Base-by-base conservation (phyloP, 2,329 filamentous ascomycete species). In the Albifimbria verrucaria region DNA sequence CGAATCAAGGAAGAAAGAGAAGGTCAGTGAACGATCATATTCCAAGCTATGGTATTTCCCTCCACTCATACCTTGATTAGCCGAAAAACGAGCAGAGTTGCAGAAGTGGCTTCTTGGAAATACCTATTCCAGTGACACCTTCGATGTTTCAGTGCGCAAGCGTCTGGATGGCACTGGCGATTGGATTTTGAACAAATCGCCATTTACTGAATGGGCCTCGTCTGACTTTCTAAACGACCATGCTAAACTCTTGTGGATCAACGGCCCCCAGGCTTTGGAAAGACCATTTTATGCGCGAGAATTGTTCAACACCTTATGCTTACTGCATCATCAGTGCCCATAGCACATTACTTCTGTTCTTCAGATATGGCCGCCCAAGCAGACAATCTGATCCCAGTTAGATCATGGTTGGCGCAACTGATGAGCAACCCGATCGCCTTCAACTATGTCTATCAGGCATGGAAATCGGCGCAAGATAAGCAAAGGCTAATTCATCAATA, bases 211-310 rank as follows among this genome's bases (percentile, higher is more conserved):
- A 32, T 32, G 26, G 26, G 15, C 7, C 9, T 32, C 26, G 7
- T 7, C 7, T 9, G 26, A 32, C 7, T 32, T 32, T 15, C 15
- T 15, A 7, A 15, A 15, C 26, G 9, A 32, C 7, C 26, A 36
- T 5, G 17, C 57, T 1, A 62, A 59, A 10, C 0, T 68, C 2
- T 52, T 72, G 0, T 72, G 70, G 69, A 60, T 71, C 55, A 66
- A 36, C 67, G 66, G 1, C 55, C 57, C 17, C 50, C 58, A 1
- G 62, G 68, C 0, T 70, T 65, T 36, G 69, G 68, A 0, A 72
- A 72, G 48, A 72, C 68, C 1, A 47, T 69, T 1, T 56, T 72
- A 1, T 67, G 66, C 48, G 59, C 68, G 11, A 62, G 54, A 20
- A 32, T 71, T 1, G 50, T 67, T 9, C 49, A 70, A 32, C 42